Evolutionary conservation across 768 basidiomycete species (phyloP), one percentile per base, ranked within the genome.

Genomic region (Auricularia sp.): DNA sequence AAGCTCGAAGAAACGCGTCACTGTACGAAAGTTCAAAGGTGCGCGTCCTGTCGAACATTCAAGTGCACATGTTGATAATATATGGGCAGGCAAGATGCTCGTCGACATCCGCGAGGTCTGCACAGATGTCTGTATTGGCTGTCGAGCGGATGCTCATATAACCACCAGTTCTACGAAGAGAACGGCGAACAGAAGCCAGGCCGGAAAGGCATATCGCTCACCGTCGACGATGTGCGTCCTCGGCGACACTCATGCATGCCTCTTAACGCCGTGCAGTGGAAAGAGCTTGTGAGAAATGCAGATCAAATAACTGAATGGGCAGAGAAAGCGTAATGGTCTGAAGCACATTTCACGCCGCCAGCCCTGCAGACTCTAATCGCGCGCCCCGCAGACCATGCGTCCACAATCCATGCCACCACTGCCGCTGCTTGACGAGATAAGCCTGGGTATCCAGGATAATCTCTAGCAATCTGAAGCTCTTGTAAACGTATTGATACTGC

Each of bases 191-290:
- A 83, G 67, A 90, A 87, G 66, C 90, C 91, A 0, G 88, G 89
- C 0, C 92, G 90, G 74, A 93, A 91, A 69, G 91, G 90, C 8
- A 88, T 92, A 62, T 81, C 87, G 0, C 77, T 93, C 34, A 72
- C 76, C 14, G 59, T 76, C 2, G 89, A 91, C 21, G 88, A 90
- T 80, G 87, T 87, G 23, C 58, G 76, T 70, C 51, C n/a, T 61
- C 16, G 42, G 21, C n/a, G 3, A 14, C 39, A 14, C 39, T 14
- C 12, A 14, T 42, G 12, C 53, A n/a, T 62, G 33, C 2, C n/a
- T 21, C 23, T 59, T 6, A 29, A 18, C 56, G 2, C 23, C 29
- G 29, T 67, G 3, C 66, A 88, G 83, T 88, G 87, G 87, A 75
- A 85, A 56, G 69, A 71, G 11, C 74, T 91, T 62, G 86, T 82